Base-by-base conservation (phyloP, 352 stramenopile species). In the Aphanomyces invadans region DNA sequence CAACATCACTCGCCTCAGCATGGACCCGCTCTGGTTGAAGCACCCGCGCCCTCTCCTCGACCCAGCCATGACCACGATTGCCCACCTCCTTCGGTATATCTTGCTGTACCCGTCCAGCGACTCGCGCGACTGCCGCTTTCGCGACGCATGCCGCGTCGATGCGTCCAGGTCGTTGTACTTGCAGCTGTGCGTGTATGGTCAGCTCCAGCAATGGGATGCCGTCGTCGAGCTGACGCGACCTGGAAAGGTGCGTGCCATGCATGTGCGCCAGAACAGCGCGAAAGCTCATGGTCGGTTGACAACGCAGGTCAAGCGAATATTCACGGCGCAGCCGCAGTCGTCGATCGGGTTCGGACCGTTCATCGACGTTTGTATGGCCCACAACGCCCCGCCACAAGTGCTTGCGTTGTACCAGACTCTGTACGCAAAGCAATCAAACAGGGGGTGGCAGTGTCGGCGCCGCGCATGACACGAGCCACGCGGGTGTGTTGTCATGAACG, bases 271-370 rank as follows among this genome's bases (percentile, higher is more conserved):
- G n/a, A n/a, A n/a, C n/a, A n/a, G n/a, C n/a, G n/a, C n/a, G n/a
- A n/a, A n/a, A n/a, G n/a, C n/a, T n/a, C n/a, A n/a, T n/a, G n/a
- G n/a, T n/a, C n/a, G n/a, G n/a, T n/a, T n/a, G n/a, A n/a, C n/a
- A n/a, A n/a, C n/a, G n/a, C 70, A 11, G 67, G 53, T 21, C 49
- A 73, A 26, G 62, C 73, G 23, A 62, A 68, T 42, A n/a, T 67
- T 59, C 46, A 70, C 53, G 55, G 46, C 42, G 29, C 61, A 60
- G 42, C 72, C 73, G 21, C 74, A 71, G 48, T 75, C 70, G 23
- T 86, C 70, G 23, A 88, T 90, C 55, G 83, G 83, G 4, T 90
- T 83, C 65, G 83, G 83, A 48, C 75, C 81, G 19, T 81, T 92
- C 36, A 69, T 92, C 25, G 81, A 90, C 71, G 73, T 89, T n/a